Conservation (phyloP, 116 monocot species). For the Papilionanthe hybrid region DNA sequence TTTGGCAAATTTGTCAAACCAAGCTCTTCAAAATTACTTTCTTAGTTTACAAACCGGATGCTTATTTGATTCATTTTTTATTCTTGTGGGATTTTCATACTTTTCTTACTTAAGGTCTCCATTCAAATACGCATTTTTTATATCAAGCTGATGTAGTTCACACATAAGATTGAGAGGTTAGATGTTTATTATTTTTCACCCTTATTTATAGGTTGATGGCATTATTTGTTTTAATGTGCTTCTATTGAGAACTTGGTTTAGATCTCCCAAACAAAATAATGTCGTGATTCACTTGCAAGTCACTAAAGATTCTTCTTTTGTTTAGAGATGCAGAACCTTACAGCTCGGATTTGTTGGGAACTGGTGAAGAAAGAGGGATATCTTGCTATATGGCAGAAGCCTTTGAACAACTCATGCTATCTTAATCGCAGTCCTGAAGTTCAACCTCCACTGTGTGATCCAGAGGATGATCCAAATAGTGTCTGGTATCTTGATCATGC, state of each 20-base stretch:
- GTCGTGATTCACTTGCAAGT: neutral
- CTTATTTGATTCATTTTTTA: no score
- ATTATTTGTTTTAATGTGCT: neutral
- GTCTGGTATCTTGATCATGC: conserved; percentile 59
- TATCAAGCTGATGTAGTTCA: no score
- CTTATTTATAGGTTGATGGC: neutral
- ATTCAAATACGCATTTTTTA: no score
- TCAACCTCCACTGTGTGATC: conserved; percentile 67
- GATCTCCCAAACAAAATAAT: neutral
- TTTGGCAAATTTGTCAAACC: no score
- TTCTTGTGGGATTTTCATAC: no score
- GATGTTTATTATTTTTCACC: neutral
- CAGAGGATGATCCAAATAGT: conserved; percentile 62
- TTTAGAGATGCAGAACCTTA: conserved; percentile 88
- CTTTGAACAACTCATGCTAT: conserved; percentile 80
- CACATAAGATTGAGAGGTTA: neutral
- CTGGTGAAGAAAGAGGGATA: conserved; percentile 94
- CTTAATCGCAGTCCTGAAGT: conserved; percentile 33
- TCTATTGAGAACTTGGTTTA: neutral
- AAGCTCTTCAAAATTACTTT: no score
- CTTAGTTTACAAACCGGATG: no score
- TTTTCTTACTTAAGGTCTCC: no score
- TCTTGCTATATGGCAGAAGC: conserved; percentile 94
- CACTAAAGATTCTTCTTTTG: neutral
- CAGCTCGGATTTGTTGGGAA: conserved; percentile 77